phyloP scores from a whole-genome alignment of 1,284 basidiomycete species.

The Naganishia sp. region DNA sequence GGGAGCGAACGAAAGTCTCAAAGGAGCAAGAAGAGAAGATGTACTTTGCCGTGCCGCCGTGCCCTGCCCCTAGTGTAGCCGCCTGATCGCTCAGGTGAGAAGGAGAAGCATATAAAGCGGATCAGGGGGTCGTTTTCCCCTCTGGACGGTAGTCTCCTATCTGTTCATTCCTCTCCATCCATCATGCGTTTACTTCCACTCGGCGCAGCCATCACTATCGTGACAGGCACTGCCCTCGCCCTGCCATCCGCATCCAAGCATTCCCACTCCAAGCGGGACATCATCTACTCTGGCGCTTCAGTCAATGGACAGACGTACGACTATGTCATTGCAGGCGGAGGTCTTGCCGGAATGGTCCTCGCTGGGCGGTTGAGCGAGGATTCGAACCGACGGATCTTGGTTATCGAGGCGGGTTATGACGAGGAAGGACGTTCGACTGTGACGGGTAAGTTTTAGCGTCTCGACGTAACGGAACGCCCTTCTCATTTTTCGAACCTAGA shows the following conservation, averaged over 20 bases:
- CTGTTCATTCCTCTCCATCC: not conserved
- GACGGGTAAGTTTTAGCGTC: slow-evolving; percentile 34
- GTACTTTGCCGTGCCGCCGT: not conserved
- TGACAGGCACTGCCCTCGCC: no score
- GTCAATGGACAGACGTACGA: slow-evolving; percentile 57
- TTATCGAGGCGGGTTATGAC: slow-evolving; percentile 47
- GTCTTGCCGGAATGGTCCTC: slow-evolving; percentile 64
- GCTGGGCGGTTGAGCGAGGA: slow-evolving; percentile 65
- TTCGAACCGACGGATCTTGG: slow-evolving; percentile 50
- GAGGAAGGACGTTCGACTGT: slow-evolving; percentile 41
- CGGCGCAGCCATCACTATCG: not conserved
- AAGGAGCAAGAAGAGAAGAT: not conserved
- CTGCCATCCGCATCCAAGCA: no score
- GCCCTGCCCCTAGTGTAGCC: no score
- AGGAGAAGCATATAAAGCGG: not conserved
- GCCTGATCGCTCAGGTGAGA: not conserved
- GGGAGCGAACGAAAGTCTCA: not conserved
- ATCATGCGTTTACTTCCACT: slow-evolving; percentile 9
- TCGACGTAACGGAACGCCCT: not conserved
- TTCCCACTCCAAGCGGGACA: slow-evolving; percentile 10
- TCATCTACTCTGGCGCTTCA: slow-evolving; percentile 25
- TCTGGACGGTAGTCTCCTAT: not conserved
- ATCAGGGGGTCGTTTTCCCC: not conserved
- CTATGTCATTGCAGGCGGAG: slow-evolving; percentile 69
- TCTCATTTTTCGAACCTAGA: slow-evolving; percentile 1